Base-by-base conservation (phyloP, 192 early-diverging fungal species). In the Kickxella alabastrina region DNA sequence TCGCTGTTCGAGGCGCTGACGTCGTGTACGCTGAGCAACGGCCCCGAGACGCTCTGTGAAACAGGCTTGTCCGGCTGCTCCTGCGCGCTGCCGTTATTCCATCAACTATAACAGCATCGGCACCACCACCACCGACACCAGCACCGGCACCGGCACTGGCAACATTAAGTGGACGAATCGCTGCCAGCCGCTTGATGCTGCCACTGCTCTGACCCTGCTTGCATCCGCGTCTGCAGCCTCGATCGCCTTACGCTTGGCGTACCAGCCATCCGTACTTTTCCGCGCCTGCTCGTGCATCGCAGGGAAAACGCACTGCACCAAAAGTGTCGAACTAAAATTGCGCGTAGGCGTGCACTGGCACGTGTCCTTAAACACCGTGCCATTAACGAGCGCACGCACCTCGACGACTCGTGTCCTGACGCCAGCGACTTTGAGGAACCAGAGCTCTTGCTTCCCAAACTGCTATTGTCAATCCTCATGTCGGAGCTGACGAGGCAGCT, bases 261-360 rank as follows among this genome's bases (percentile, higher is more conserved):
- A 21, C 26, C 14, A n/a, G 1, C 25, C 44, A 19, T 32, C 44
- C 2, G 44, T n/a, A 15, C n/a, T n/a, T n/a, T n/a, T n/a, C 9
- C 9, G 19, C 10, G 29, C 10, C 14, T 23, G 28, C 27, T 54
- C 5, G 26, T 54, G 46, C 50, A 74, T 35, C 31, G 50, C 43
- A 19, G 70, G 70, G 43, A 74, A 66, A 59, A 74, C 70, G 39
- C 70, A 65, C 38, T 66, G 63, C 12, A 57, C 43, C 34, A 66
- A 41, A 25, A 74, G 52, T 13, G 70, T 64, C 35, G 70, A 66
- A 43, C 54, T 62, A 39, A 74, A 74, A 0, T 43, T 44, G 24
- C 41, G 28, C 24, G 31, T 22, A 10, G 63, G 35, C 19, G 70
- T 74, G 52, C 70, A 74, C 23, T 35, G 32, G 29, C 70, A 74